Conservation (phyloP, 495 filamentous ascomycete genomes). For the Hyaloscypha hepaticicola region DNA sequence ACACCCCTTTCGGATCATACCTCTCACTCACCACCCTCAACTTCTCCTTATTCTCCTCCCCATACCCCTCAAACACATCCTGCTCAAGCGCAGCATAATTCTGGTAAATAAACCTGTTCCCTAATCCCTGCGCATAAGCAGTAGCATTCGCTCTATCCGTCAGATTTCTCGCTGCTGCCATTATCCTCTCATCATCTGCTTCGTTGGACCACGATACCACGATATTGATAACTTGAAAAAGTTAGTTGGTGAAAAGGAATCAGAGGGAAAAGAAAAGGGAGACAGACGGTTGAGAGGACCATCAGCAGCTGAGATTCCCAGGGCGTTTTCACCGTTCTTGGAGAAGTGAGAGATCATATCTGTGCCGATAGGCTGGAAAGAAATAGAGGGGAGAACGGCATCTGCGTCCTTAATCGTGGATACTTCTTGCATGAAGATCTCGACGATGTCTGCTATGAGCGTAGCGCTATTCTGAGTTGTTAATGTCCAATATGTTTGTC, state of each 20-base stretch:
- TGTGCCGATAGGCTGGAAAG: slow-evolving; percentile 49
- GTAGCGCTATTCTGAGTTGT: slow-evolving; percentile 32
- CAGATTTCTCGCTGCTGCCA: slow-evolving; percentile 28
- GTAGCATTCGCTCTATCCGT: slow-evolving; percentile 36
- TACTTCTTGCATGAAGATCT: slow-evolving; percentile 40
- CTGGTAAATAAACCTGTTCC: slow-evolving; percentile 32
- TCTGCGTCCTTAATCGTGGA: slow-evolving; percentile 37
- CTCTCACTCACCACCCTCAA: slow-evolving; percentile 40
- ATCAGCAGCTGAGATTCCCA: slow-evolving; percentile 46
- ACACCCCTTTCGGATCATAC: slow-evolving; percentile 44
- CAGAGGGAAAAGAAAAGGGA: neutral
- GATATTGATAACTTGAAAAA: slow-evolving; percentile 8
- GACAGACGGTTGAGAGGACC: slow-evolving; percentile 36
- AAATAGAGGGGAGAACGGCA: slow-evolving; percentile 42
- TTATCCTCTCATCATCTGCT: slow-evolving; percentile 37
- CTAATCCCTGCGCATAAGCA: slow-evolving; percentile 42
- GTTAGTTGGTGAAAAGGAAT: neutral
- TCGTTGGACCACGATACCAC: slow-evolving; percentile 36
- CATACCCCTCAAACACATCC: slow-evolving; percentile 45
- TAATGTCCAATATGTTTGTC: slow-evolving; percentile 45
- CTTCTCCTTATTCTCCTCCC: slow-evolving; percentile 35
- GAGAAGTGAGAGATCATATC: slow-evolving; percentile 40
- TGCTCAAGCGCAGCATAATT: slow-evolving; percentile 47
- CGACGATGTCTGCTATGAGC: slow-evolving; percentile 37
- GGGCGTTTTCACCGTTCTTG: slow-evolving; percentile 50